Base-by-base conservation (phyloP, 2,329 filamentous ascomycete species). In the Xylaria sp. region DNA sequence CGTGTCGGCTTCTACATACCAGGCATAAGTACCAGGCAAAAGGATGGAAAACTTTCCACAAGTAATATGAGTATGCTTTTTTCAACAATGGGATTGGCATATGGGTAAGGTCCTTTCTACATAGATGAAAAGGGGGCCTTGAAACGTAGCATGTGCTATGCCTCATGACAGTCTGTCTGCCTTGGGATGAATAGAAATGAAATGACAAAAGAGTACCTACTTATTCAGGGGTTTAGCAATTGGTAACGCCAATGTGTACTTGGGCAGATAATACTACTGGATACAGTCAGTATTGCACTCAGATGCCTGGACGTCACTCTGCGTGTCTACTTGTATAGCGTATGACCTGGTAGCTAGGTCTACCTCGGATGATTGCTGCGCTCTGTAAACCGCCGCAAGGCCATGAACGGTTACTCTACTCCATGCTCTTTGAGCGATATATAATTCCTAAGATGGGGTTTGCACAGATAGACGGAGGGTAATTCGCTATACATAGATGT, bases 1-100 rank as follows among this genome's bases (percentile, higher is more conserved):
- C 74, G 90, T 99, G 64, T 96, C 92, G 67, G 94, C 94, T 69
- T 96, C 92, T 48, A 97, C 92, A 67, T 99, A 99, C 85, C 90
- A 92, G 79, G 94, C 91, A 82, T 97, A 95, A 67, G n/a, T n/a
- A n/a, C n/a, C n/a, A n/a, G 39, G 29, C 20, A 17, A 18, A 34
- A 50, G 45, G 38, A 44, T 38, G 48, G 47, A 43, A 46, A 41
- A 49, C 19, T 47, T 52, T 48, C 13, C 19, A 38, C 38, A 26
- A 46, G 49, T 48, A 52, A 44, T 43, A 59, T 47, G 24, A 50
- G 51, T 50, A 57, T 42, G 52, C 51, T 40, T 47, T 40, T 47
- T 39, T 48, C 54, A 59, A 57, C 53, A 53, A 50, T 26, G 39
- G 50, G 48, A 48, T 52, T 52, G 46, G 59, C 57, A 60, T 57